Percentiles rank a stretch among this genome's conserved stretches.
Evolutionary conservation across 2,329 filamentous ascomycete species (phyloP).

Genomic region (Metarhizium humberi): DNA sequence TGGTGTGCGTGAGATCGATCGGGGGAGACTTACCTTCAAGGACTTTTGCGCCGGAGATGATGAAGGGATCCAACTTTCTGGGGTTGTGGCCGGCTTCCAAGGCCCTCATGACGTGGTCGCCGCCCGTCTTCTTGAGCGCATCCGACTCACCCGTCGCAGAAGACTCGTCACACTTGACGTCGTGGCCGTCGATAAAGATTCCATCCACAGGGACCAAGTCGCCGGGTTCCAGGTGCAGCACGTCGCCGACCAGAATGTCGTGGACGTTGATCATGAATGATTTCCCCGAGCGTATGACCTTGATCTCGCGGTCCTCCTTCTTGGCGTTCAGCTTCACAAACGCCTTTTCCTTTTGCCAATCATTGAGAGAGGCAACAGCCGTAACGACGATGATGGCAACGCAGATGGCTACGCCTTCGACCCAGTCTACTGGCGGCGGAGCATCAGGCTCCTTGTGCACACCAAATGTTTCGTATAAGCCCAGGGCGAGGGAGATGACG

Average conservation of each 20-base stretch:
- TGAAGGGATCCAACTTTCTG: slow-evolving; percentile 54
- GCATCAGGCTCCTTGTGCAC: slow-evolving; percentile 31
- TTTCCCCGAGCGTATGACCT: slow-evolving; percentile 58
- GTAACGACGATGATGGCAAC: slow-evolving; percentile 43
- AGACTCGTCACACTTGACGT: slow-evolving; percentile 58
- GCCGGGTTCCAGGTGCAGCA: slow-evolving; percentile 59
- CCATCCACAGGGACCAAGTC: slow-evolving; percentile 65
- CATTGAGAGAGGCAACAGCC: slow-evolving; percentile 38
- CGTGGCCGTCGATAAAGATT: slow-evolving; percentile 49
- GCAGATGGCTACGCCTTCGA: slow-evolving; percentile 58
- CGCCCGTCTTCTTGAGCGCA: slow-evolving; percentile 56
- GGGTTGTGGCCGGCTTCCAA: slow-evolving; percentile 36
- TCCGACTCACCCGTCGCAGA: slow-evolving; percentile 68
- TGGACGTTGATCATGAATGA: slow-evolving; percentile 54
- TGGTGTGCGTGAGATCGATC: not conserved
- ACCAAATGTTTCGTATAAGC: slow-evolving; percentile 59
- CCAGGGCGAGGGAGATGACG: slow-evolving; percentile 57
- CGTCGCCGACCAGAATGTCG: slow-evolving; percentile 60
- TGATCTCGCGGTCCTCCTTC: slow-evolving; percentile 57
- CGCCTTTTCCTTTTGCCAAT: slow-evolving; percentile 60
- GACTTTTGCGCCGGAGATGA: slow-evolving; percentile 47
- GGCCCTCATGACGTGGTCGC: slow-evolving; percentile 46
- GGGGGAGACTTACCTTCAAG: slow-evolving; percentile 29
- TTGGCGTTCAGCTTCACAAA: slow-evolving; percentile 53
- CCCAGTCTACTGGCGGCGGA: slow-evolving; percentile 56